Conservation (phyloP, 2,329 filamentous ascomycete genomes). For the Gliomastix tumulicola region DNA sequence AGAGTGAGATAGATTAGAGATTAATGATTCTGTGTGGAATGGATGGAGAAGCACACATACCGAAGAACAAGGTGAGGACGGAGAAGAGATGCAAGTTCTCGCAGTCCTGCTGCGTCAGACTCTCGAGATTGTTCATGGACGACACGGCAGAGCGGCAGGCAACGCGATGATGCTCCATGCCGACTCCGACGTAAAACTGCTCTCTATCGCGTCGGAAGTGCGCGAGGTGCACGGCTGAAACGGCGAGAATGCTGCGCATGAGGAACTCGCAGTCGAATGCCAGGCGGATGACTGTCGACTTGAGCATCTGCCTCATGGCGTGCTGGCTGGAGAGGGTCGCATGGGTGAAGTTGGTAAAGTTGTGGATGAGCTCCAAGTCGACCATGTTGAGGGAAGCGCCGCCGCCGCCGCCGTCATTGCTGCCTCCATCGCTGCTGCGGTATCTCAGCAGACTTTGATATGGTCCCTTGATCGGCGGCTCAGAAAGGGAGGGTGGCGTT, state of each 20-base stretch:
- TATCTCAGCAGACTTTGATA: slow-evolving; percentile 3
- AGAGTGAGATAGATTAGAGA: background rate
- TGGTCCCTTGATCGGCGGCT: slow-evolving; percentile 1
- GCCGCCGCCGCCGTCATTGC: background rate
- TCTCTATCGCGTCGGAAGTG: slow-evolving; percentile 25
- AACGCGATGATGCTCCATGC: slow-evolving; percentile 16
- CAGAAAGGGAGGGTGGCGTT: too few species aligned
- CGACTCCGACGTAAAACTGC: slow-evolving; percentile 24
- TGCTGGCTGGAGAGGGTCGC: slow-evolving; percentile 35
- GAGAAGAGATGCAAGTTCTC: slow-evolving; percentile 18
- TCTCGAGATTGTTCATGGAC: slow-evolving; percentile 11
- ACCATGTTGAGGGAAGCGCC: slow-evolving; percentile 22
- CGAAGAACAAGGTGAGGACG: slow-evolving; percentile 23
- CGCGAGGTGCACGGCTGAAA: slow-evolving; percentile 42
- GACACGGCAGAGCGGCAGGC: slow-evolving; percentile 17
- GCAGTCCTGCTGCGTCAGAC: slow-evolving; percentile 9
- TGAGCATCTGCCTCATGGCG: slow-evolving; percentile 35
- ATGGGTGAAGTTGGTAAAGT: slow-evolving; percentile 41
- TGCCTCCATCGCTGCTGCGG: background rate
- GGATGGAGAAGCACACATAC: too few species aligned
- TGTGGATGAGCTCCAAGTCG: slow-evolving; percentile 46
- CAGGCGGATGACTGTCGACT: slow-evolving; percentile 36
- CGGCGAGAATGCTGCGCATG: slow-evolving; percentile 38
- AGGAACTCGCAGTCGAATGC: slow-evolving; percentile 38
- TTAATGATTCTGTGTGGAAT: background rate